Evolutionary conservation across 169 alveolate genomes (phyloP).

Genomic region (Plasmodium vivax): DNA sequence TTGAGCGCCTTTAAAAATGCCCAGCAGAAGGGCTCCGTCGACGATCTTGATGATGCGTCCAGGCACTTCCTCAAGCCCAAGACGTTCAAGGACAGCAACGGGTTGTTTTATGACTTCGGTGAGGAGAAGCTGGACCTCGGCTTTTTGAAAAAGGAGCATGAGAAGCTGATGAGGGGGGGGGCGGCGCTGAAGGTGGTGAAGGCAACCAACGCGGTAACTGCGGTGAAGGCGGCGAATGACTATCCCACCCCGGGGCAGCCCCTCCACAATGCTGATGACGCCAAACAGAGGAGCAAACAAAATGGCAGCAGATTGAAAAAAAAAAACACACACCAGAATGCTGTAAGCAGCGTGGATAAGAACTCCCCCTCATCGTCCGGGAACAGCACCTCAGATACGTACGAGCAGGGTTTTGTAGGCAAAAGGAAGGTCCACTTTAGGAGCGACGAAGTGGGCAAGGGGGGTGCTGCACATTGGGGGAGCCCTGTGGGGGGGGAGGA

Average conservation of each 20-base stretch:
- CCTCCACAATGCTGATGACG: background rate
- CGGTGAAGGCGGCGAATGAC: background rate
- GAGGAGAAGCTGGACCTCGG: slow-evolving; percentile 55
- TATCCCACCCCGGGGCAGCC: background rate
- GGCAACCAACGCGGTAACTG: background rate
- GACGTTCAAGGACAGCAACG: slow-evolving; percentile 46
- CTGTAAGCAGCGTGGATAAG: background rate
- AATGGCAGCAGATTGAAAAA: slow-evolving; percentile 17
- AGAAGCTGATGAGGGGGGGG: slow-evolving; percentile 10
- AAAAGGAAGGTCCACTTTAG: background rate
- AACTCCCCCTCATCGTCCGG: slow-evolving; percentile 9
- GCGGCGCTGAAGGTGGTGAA: background rate
- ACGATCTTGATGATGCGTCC: slow-evolving; percentile 28
- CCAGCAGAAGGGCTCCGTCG: background rate
- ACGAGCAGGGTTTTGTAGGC: background rate
- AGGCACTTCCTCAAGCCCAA: slow-evolving; percentile 68
- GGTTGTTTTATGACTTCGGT: slow-evolving; percentile 34
- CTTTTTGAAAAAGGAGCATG: slow-evolving; percentile 55
- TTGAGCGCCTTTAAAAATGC: slow-evolving; percentile 35
- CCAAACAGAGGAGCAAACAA: background rate
- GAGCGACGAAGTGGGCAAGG: background rate
- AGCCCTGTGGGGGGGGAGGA: background rate
- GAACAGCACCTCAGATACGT: slow-evolving; percentile 20
- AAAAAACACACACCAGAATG: background rate
- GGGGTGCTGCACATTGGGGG: background rate